Conservation (phyloP, 2,329 filamentous ascomycete species). For the Fusarium citri region DNA sequence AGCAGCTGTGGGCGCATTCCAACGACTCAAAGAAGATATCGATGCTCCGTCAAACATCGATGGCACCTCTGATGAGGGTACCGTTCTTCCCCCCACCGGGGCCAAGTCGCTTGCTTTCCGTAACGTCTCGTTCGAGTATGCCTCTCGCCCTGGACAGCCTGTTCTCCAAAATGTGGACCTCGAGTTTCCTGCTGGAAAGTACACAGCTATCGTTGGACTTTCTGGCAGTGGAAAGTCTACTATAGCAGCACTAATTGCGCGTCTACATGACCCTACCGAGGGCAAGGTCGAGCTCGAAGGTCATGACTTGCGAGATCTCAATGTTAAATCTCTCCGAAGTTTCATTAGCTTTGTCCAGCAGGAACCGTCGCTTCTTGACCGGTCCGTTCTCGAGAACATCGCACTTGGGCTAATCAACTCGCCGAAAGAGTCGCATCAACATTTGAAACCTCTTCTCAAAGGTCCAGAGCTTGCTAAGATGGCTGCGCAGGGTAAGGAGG, state of each 20-base stretch:
- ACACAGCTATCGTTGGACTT: conserved; percentile 67
- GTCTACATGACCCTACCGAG: conserved; percentile 66
- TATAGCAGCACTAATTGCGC: conserved; percentile 63
- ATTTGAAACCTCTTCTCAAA: conserved; percentile 59
- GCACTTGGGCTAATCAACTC: conserved; percentile 56
- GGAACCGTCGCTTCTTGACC: conserved; percentile 56
- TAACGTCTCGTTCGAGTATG: conserved; percentile 58
- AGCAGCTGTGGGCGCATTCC: conserved; percentile 66
- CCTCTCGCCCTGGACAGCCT: conserved; percentile 55
- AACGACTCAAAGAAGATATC: conserved; percentile 68
- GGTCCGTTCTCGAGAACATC: conserved; percentile 63
- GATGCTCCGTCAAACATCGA: conserved; percentile 62
- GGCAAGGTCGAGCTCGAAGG: conserved; percentile 62
- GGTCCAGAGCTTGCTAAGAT: conserved; percentile 62
- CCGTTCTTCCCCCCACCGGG: conserved; percentile 58
- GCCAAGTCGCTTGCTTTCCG: conserved; percentile 49
- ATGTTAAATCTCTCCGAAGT: conserved; percentile 57
- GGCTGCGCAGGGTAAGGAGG: conserved; percentile 62
- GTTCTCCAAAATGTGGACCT: conserved; percentile 59
- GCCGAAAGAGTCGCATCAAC: conserved; percentile 51
- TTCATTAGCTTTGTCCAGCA: conserved; percentile 59
- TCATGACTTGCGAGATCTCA: conserved; percentile 58
- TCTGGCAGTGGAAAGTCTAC: conserved; percentile 69
- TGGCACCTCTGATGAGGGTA: conserved; percentile 49
- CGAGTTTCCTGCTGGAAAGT: conserved; percentile 58